A percentile compares a stretch with the other conserved stretches of the same genome.
phyloP scores from a whole-genome alignment of 495 filamentous ascomycete genomes.

The Penicillium daleae region DNA sequence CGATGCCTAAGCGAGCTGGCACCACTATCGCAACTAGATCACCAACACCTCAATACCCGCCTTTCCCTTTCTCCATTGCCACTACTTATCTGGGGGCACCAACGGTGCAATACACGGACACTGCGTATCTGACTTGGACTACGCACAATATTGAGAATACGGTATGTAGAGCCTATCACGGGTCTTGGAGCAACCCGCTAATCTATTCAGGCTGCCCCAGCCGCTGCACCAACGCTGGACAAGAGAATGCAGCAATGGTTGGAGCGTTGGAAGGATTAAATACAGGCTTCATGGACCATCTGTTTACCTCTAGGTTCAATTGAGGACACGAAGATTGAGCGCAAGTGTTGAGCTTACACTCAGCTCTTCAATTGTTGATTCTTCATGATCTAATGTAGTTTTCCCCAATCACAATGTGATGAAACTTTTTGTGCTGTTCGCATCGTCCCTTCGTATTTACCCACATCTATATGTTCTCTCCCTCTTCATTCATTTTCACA shows the following conservation, averaged over 20 bases:
- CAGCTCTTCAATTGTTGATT: neutral
- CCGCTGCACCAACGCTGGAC: conserved; percentile 34
- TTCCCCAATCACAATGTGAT: conserved; percentile 1
- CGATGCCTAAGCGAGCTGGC: conserved; percentile 69
- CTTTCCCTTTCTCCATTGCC: conserved; percentile 62
- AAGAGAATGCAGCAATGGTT: conserved; percentile 40
- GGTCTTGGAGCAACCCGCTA: neutral
- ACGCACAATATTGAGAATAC: conserved; percentile 64
- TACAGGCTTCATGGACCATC: neutral
- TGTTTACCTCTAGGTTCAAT: conserved; percentile 1
- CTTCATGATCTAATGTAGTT: neutral
- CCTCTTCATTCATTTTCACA: conserved; percentile 1
- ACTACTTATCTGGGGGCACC: conserved; percentile 58
- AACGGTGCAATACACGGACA: conserved; percentile 64
- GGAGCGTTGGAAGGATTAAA: conserved; percentile 40
- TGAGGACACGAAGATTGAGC: neutral
- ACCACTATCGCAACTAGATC: conserved; percentile 65
- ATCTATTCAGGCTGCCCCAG: conserved; percentile 40
- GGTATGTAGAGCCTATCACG: conserved; percentile 46
- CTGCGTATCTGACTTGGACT: conserved; percentile 59
- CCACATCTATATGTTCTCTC: neutral
- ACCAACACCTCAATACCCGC: conserved; percentile 61
- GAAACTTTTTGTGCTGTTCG: conserved; percentile 8
- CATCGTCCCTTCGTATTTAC: conserved; percentile 12
- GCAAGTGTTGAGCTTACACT: neutral